Evolutionary conservation across 2,329 filamentous ascomycete species (phyloP).

Genomic region (Nemania sp.): DNA sequence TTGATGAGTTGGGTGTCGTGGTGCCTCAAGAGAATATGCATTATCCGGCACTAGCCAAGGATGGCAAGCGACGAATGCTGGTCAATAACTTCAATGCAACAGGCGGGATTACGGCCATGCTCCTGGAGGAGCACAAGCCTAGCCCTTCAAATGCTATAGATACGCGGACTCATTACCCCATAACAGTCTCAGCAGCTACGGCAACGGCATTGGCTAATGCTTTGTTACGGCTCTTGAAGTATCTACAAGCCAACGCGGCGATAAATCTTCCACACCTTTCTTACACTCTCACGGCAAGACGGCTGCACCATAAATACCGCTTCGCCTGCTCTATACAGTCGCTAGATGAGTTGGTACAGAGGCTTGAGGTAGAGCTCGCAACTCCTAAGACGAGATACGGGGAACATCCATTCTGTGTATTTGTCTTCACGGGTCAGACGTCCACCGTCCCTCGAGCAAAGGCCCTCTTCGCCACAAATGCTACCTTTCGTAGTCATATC

Average conservation of each 20-base stretch:
- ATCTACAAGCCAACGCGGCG: slow-evolving; percentile 7
- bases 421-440: not conserved
- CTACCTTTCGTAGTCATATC: slow-evolving; percentile 1
- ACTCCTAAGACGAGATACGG: not conserved
- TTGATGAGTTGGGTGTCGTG: slow-evolving; percentile 25
- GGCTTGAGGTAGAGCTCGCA: slow-evolving; percentile 42
- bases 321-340: slow-evolving; percentile 9
- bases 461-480: slow-evolving; percentile 5
- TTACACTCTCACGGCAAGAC: slow-evolving; percentile 28
- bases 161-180: slow-evolving; percentile 10
- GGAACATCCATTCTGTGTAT: not conserved
- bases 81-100: slow-evolving; percentile 31
- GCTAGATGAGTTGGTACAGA: slow-evolving; percentile 43
- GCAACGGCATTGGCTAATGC: slow-evolving; percentile 15
- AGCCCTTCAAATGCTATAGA: not conserved
- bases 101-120: slow-evolving; percentile 27
- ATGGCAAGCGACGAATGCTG: slow-evolving; percentile 35
- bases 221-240: slow-evolving; percentile 9
- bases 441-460: slow-evolving; percentile 4
- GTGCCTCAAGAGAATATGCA: slow-evolving; percentile 41
- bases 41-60: slow-evolving; percentile 42
- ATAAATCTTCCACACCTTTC: slow-evolving; percentile 19
- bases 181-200: slow-evolving; percentile 25
- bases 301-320: slow-evolving; percentile 18
- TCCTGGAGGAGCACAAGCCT: slow-evolving; percentile 24